phyloP scores from a whole-genome alignment of 1,139 yeast species.

The Petasospora fabianii region DNA sequence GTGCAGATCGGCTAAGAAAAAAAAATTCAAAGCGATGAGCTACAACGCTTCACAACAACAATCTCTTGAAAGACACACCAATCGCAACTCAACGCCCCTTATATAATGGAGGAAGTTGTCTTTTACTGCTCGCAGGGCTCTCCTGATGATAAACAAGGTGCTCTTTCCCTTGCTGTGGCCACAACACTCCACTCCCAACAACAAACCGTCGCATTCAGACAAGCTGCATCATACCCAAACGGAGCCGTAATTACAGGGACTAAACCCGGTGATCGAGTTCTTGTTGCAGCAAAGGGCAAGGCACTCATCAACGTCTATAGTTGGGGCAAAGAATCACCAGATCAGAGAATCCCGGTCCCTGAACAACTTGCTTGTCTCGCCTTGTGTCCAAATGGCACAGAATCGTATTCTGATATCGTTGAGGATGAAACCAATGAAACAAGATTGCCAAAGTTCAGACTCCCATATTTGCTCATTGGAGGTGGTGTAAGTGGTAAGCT shows the following conservation, averaged over 20 bases:
- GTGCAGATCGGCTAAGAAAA: background rate
- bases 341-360: constrained; percentile 82
- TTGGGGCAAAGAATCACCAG: constrained; percentile 76
- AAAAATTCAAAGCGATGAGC: no score
- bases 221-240: constrained; percentile 42
- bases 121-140: constrained; percentile 52
- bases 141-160: constrained; percentile 39
- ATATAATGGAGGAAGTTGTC: constrained; percentile 59
- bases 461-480: constrained; percentile 71
- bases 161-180: constrained; percentile 46
- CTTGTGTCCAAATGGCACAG: constrained; percentile 36
- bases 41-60: no score
- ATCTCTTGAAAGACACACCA: background rate
- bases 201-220: constrained; percentile 49
- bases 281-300: constrained; percentile 63
- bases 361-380: constrained; percentile 66
- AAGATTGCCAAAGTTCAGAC: constrained; percentile 35
- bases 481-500: constrained; percentile 71
- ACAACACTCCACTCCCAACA: constrained; percentile 48
- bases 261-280: constrained; percentile 41
- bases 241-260: constrained; percentile 43
- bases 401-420: constrained; percentile 22
- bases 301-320: constrained; percentile 74
- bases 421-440: constrained; percentile 19
- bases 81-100: no score